phyloP scores from a whole-genome alignment of 1,139 yeast species.

The Trichomonascaceae sp. region DNA sequence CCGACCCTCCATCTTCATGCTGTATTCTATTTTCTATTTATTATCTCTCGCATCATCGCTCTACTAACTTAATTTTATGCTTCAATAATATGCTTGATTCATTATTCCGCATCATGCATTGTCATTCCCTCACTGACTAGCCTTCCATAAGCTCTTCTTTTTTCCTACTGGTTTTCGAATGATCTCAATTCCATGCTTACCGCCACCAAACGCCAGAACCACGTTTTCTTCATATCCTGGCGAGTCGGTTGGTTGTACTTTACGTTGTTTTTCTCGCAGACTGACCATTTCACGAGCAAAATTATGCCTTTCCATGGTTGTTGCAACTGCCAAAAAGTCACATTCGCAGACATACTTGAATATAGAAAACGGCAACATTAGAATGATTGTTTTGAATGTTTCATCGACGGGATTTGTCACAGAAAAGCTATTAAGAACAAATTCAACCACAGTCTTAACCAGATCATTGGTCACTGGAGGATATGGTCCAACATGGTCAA shows the following conservation, averaged over 20 bases:
- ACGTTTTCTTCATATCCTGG: slow-evolving; percentile 28
- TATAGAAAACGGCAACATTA: slow-evolving; percentile 26
- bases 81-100: background rate
- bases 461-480: slow-evolving; percentile 30
- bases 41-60: background rate
- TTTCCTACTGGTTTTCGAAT: slow-evolving; percentile 27
- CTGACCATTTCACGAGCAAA: slow-evolving; percentile 28
- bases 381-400: slow-evolving; percentile 17
- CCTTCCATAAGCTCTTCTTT: slow-evolving; percentile 31
- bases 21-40: background rate
- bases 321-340: slow-evolving; percentile 23
- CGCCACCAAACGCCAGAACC: slow-evolving; percentile 33
- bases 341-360: slow-evolving; percentile 28
- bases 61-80: background rate
- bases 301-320: slow-evolving; percentile 29
- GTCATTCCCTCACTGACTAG: slow-evolving; percentile 14
- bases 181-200: slow-evolving; percentile 32
- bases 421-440: slow-evolving; percentile 21
- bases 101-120: background rate
- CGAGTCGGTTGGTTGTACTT: slow-evolving; percentile 10
- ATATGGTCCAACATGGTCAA: slow-evolving; percentile 29
- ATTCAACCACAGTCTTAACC: slow-evolving; percentile 23
- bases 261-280: slow-evolving; percentile 23
- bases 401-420: slow-evolving; percentile 21
- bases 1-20: too few species aligned